Evolutionary conservation across 2,329 filamentous ascomycete genomes (phyloP).

Genomic region (Aspergillus calidoustus): DNA sequence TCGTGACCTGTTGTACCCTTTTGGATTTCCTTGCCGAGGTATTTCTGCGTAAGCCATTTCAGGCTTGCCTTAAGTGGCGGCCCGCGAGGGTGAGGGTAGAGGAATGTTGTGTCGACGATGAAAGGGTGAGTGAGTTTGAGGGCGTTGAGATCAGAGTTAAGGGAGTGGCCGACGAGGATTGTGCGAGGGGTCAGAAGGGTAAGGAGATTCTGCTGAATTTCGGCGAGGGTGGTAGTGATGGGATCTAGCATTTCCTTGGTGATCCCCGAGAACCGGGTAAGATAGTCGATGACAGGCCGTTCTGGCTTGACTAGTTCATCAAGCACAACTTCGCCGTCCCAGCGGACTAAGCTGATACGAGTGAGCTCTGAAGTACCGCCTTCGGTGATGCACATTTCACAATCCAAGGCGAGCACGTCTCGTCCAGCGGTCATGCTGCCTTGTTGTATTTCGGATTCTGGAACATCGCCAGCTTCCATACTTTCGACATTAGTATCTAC

Average conservation of each 20-base stretch:
- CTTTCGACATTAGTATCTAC: slow-evolving; percentile 73
- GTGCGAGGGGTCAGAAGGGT: slow-evolving; percentile 62
- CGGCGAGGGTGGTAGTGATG: slow-evolving; percentile 79
- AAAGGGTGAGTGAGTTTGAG: slow-evolving; percentile 88
- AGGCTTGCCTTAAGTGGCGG: slow-evolving; percentile 87
- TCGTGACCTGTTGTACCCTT: slow-evolving; percentile 81
- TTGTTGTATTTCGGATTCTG: slow-evolving; percentile 72
- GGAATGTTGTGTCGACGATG: slow-evolving; percentile 86
- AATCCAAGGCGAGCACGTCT: slow-evolving; percentile 81
- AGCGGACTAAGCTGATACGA: slow-evolving; percentile 82
- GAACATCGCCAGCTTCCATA: slow-evolving; percentile 69
- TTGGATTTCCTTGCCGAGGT: slow-evolving; percentile 85
- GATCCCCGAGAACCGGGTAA: slow-evolving; percentile 91
- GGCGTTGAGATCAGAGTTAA: slow-evolving; percentile 68
- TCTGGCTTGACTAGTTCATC: slow-evolving; percentile 92
- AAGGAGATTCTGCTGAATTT: slow-evolving; percentile 80
- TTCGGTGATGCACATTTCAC: slow-evolving; percentile 94
- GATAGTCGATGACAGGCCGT: slow-evolving; percentile 86
- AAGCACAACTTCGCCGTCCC: slow-evolving; percentile 80
- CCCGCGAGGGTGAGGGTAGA: slow-evolving; percentile 89
- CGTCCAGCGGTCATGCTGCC: slow-evolving; percentile 85
- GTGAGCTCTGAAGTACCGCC: slow-evolving; percentile 81
- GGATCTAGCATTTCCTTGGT: slow-evolving; percentile 80
- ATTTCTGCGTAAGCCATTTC: slow-evolving; percentile 87
- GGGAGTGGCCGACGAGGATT: slow-evolving; percentile 53